Evolutionary conservation across 164 flowering plant genomes (phyloP).

Genomic region (Tetrastigma voinierianum): DNA sequence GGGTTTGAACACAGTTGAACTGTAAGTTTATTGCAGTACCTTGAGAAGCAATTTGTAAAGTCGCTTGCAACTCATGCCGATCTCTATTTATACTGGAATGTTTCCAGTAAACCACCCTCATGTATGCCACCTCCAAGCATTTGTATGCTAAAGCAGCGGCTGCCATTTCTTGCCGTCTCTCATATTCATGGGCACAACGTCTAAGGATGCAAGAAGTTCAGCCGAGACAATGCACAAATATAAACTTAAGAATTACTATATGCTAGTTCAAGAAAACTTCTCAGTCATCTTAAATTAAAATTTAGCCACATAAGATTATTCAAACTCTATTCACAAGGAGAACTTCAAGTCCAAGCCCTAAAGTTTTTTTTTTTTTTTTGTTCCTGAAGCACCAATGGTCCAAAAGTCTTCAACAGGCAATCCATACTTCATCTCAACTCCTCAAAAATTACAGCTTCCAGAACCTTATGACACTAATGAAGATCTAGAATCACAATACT

Average conservation of each 20-base stretch:
- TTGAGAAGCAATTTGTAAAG: constrained; percentile 48
- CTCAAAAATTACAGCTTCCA: no score
- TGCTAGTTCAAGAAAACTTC: background rate
- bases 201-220: constrained; percentile 32
- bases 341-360: background rate
- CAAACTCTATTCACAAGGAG: no score
- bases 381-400: no score
- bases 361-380: no score
- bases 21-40: constrained; percentile 37
- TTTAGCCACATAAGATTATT: background rate
- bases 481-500: no score
- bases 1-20: background rate
- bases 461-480: no score
- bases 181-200: constrained; percentile 75
- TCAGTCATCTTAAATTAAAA: background rate
- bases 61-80: constrained; percentile 57
- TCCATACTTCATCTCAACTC: no score
- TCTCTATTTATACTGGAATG: constrained; percentile 38
- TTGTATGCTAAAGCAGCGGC: constrained; percentile 87
- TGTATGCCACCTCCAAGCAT: constrained; percentile 83
- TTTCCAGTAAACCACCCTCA: constrained; percentile 62
- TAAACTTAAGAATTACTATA: background rate
- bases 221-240: background rate
- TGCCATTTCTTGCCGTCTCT: constrained; percentile 59
- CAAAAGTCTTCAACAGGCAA: no score